Percentiles rank a stretch among this genome's conserved stretches.
These are phyloP conservation scores for Umbelopsis ramanniana DNA, from an alignment of 192 early-diverging fungal species.

Conservation along the genomic window DNA sequence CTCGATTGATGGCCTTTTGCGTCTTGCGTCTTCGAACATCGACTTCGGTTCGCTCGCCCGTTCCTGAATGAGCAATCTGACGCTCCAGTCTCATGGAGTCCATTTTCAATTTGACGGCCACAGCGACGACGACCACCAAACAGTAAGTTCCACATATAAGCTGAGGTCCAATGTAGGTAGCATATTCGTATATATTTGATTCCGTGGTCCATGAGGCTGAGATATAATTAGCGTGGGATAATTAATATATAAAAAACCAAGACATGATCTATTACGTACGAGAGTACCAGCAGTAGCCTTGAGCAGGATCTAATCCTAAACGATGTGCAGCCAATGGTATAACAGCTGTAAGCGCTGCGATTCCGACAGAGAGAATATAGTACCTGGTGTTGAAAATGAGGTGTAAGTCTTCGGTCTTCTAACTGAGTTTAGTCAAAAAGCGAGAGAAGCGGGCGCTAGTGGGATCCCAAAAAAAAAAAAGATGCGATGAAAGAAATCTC, in stretches of 20 bases:
- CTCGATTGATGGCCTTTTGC: slow-evolving; percentile 23
- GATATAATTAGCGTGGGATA: slow-evolving; percentile 20
- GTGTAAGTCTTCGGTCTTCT: neutral
- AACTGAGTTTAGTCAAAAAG: neutral
- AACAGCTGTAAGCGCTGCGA: neutral
- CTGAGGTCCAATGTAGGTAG: slow-evolving; percentile 21
- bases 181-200: slow-evolving; percentile 26
- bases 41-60: slow-evolving; percentile 10
- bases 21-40: slow-evolving; percentile 7
- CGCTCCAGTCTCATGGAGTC: slow-evolving; percentile 10
- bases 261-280: neutral
- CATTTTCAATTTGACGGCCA: slow-evolving; percentile 19
- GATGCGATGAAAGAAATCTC: neutral
- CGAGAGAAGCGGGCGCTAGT: neutral
- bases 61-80: neutral
- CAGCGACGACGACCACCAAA: slow-evolving; percentile 12
- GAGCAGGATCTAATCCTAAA: slow-evolving; percentile 11
- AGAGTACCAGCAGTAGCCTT: slow-evolving; percentile 21
- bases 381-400: slow-evolving; percentile 5
- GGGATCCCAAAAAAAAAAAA: neutral
- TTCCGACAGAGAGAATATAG: slow-evolving; percentile 19
- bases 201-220: slow-evolving; percentile 15
- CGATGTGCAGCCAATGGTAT: slow-evolving; percentile 21
- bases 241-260: neutral
- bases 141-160: slow-evolving; percentile 20